A percentile compares a stretch with the other conserved stretches of the same genome.
phyloP scores from a whole-genome alignment of 768 basidiomycete species.

The Coprinopsis cinerea region DNA sequence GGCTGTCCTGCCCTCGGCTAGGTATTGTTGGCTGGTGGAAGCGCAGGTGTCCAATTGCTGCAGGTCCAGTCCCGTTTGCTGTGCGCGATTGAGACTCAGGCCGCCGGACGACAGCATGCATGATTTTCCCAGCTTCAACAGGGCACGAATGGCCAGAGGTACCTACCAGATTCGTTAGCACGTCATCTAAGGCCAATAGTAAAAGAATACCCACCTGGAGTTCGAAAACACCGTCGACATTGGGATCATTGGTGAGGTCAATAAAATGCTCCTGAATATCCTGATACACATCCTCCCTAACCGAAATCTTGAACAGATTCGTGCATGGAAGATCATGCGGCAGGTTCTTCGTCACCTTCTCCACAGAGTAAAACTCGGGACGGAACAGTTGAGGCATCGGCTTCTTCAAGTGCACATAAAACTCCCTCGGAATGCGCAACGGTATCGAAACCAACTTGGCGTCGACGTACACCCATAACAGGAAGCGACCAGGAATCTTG shows the following conservation, averaged over 20 bases:
- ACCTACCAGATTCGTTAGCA: conserved; percentile 41
- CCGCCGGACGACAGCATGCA: conserved; percentile 62
- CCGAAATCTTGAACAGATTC: conserved; percentile 78
- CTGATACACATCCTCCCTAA: conserved; percentile 78
- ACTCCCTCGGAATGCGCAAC: conserved; percentile 83
- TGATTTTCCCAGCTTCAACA: conserved; percentile 80
- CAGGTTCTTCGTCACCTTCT: conserved; percentile 70
- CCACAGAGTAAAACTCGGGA: conserved; percentile 59
- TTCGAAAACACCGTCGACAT: conserved; percentile 93
- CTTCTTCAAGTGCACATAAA: conserved; percentile 86
- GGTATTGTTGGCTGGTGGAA: conserved; percentile 63
- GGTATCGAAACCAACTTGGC: conserved; percentile 73
- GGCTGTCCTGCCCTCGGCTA: conserved; percentile 60
- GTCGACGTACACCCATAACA: conserved; percentile 83
- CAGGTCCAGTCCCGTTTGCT: conserved; percentile 78
- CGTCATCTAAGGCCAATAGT: background rate
- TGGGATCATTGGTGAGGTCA: conserved; percentile 87
- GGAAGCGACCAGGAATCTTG: conserved; percentile 72
- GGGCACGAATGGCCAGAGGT: conserved; percentile 73
- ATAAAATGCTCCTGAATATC: conserved; percentile 89
- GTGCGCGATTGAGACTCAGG: conserved; percentile 76
- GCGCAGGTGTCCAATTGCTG: conserved; percentile 58
- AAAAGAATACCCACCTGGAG: conserved; percentile 59
- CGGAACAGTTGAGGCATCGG: conserved; percentile 63
- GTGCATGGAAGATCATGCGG: conserved; percentile 73